Evolutionary conservation across 805 yeast species (phyloP).

Genomic region (Komagataella kurtzmanii): DNA sequence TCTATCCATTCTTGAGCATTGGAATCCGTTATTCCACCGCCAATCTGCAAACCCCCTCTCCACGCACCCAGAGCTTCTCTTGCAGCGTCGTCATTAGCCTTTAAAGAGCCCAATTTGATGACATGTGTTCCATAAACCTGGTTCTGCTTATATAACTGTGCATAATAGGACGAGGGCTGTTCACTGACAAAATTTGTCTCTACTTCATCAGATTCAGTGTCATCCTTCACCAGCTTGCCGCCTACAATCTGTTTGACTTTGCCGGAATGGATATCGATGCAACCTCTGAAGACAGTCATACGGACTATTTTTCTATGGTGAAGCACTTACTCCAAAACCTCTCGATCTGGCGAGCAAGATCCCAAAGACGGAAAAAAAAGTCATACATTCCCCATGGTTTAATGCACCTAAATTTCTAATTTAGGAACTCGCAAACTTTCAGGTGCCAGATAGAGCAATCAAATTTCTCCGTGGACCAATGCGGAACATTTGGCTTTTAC

Average conservation of each 20-base stretch:
- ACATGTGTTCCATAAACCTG: slow-evolving; percentile 75
- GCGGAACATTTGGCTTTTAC: neutral
- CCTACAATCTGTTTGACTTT: slow-evolving; percentile 96
- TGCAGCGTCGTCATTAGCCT: slow-evolving; percentile 76
- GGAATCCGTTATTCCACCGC: slow-evolving; percentile 75
- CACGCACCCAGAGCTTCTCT: slow-evolving; percentile 57
- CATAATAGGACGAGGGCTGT: slow-evolving; percentile 64
- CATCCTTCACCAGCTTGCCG: slow-evolving; percentile 59
- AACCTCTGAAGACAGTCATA: slow-evolving; percentile 87
- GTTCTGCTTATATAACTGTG: slow-evolving; percentile 48
- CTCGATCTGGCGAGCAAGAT: neutral
- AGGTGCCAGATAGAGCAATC: neutral
- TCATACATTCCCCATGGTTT: neutral
- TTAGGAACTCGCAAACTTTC: neutral
- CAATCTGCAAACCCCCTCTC: slow-evolving; percentile 70
- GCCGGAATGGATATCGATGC: slow-evolving; percentile 92
- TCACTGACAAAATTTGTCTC: slow-evolving; percentile 71
- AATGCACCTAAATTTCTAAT: neutral
- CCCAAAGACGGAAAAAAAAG: neutral
- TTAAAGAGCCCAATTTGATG: slow-evolving; percentile 72
- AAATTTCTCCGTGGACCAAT: neutral
- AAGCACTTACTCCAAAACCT: neutral
- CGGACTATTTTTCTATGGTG: neutral
- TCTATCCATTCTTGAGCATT: slow-evolving; percentile 77
- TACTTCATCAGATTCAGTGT: slow-evolving; percentile 20